A percentile compares a stretch with the other conserved stretches of the same genome.
Evolutionary conservation across 2,329 filamentous ascomycete species (phyloP).

Genomic region (Rhinocladiella mackenziei): DNA sequence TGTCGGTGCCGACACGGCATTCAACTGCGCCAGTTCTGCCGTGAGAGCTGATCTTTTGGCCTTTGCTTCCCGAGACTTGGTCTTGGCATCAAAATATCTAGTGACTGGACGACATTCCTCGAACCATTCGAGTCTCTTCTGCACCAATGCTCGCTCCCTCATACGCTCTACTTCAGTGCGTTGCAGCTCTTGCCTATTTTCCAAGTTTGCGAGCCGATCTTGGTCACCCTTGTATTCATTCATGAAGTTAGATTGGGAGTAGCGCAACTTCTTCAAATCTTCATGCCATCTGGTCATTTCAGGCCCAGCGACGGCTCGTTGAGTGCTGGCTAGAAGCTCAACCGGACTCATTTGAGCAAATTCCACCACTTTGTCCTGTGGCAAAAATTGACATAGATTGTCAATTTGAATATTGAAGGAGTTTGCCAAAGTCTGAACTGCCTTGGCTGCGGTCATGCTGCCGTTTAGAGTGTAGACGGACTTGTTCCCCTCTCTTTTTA

Average conservation of each 20-base stretch:
- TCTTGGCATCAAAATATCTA: conserved; percentile 57
- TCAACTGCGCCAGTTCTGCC: conserved; percentile 56
- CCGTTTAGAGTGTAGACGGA: conserved; percentile 75
- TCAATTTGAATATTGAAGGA: conserved; percentile 88
- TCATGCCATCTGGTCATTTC: conserved; percentile 77
- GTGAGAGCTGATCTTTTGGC: conserved; percentile 52
- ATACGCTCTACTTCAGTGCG: conserved; percentile 79
- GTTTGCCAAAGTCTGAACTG: conserved; percentile 63
- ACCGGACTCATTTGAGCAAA: conserved; percentile 81
- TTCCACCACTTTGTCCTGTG: conserved; percentile 91
- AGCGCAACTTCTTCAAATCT: conserved; percentile 66
- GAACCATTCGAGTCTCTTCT: conserved; percentile 61
- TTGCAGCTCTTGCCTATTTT: conserved; percentile 69
- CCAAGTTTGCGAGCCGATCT: conserved; percentile 62
- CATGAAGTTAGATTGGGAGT: conserved; percentile 63
- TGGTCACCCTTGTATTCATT: conserved; percentile 55
- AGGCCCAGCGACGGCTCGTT: conserved; percentile 78
- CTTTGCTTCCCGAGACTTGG: conserved; percentile 52
- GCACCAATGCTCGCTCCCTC: conserved; percentile 67
- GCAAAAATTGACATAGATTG: conserved; percentile 94
- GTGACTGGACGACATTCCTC: conserved; percentile 63
- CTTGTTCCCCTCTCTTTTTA: conserved; percentile 77
- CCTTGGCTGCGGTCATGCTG: conserved; percentile 56
- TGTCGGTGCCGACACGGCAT: conserved; percentile 62
- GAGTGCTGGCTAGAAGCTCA: conserved; percentile 77